phyloP scores from a whole-genome alignment of 129 eudicot genomes.

The Glebionis coronaria region DNA sequence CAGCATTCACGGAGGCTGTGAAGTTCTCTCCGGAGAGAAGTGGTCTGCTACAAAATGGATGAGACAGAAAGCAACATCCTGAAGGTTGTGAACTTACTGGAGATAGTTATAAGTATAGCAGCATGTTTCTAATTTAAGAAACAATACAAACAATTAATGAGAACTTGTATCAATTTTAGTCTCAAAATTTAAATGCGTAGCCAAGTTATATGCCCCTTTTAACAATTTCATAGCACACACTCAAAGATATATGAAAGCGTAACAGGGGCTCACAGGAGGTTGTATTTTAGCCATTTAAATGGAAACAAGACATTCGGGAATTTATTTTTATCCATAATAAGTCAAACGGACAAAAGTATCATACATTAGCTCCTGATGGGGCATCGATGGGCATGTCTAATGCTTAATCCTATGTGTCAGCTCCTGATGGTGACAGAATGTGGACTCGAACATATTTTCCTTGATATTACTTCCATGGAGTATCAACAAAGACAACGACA shows the following conservation, averaged over 20 bases:
- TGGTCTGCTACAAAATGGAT: slow-evolving; percentile 99
- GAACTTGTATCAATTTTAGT: slow-evolving; percentile 6
- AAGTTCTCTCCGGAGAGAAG: slow-evolving; percentile 78
- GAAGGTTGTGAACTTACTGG: not conserved
- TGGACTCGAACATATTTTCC: too few species aligned
- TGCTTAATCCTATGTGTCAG: too few species aligned
- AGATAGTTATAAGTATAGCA: slow-evolving; percentile 23
- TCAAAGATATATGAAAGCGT: too few species aligned
- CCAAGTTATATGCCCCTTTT: not conserved
- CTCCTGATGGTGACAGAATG: too few species aligned
- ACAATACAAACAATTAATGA: slow-evolving; percentile 21
- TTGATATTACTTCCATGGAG: too few species aligned
- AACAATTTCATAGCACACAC: not conserved
- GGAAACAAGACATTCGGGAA: not conserved
- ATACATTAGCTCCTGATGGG: not conserved
- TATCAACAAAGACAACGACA: too few species aligned
- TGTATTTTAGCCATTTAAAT: not conserved
- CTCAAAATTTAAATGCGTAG: not conserved
- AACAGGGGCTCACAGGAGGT: not conserved
- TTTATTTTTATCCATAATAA: not conserved
- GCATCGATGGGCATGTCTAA: not conserved
- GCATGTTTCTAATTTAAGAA: slow-evolving; percentile 9
- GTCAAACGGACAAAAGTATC: not conserved
- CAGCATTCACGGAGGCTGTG: slow-evolving; percentile 97
- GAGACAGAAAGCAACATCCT: slow-evolving; percentile 65